Evolutionary conservation across 2,329 filamentous ascomycete species (phyloP), one percentile per base, ranked within the genome.

Genomic region (Trichoderma sp.): DNA sequence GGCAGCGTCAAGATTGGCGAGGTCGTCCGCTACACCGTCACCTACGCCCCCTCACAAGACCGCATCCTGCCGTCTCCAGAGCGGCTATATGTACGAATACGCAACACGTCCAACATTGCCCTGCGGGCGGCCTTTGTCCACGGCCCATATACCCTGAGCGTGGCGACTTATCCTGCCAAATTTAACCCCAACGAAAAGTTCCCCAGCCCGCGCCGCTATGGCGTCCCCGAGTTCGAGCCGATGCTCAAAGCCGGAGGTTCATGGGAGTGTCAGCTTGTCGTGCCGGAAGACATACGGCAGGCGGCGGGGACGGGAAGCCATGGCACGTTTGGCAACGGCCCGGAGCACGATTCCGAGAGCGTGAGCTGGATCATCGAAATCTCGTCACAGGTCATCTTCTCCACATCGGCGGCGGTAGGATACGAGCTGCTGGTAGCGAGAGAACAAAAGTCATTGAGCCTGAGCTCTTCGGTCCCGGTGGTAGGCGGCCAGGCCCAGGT

Each of bases 121-220:
- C 86, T 98, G 51, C 93, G 96, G 78, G 96, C 96, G 69, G 96
- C 96, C 71, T 99, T 98, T 80, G 91, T 99, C 69, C 96, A 98
- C 82, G 96, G 96, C 0, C 96, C 96, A 1, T 99, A 99, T 80
- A 97, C 91, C 0, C 87, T 98, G 47, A 94, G 94, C 77, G 92
- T 95, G 63, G 91, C 95, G 66, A 93, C 94, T 28, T 97, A 97
- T 77, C 94, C 95, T 0, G 87, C 92, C 18, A 89, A 87, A 61
- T 98, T 96, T 84, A 88, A 95, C 77, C 94, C 95, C 2, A 94
- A 97, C 82, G 85, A 87, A 75, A 94, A 93, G 79, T 91, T 92
- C 76, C 88, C 91, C 72, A 86, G 91, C 66, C 87, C 91, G 1
- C 88, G 90, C 67, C 86, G 86, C 67, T 91, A 94, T 83, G 93